A percentile compares a stretch with the other conserved stretches of the same genome.
Conservation (phyloP, 2,329 filamentous ascomycete species). For the Pyrenophora teres region DNA sequence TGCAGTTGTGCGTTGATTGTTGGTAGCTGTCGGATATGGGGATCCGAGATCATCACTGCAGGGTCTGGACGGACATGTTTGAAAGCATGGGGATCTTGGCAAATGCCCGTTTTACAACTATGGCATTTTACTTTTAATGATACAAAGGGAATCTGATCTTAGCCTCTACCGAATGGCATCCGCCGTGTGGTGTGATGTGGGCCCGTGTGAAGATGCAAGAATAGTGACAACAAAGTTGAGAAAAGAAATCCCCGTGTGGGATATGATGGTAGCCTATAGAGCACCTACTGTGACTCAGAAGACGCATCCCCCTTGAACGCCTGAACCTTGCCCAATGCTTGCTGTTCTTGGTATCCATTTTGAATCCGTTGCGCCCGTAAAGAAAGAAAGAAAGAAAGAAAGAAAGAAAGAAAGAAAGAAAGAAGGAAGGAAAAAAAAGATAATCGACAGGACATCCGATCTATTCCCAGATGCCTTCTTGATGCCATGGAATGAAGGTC, state of each 20-base stretch:
- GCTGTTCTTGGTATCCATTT: background rate
- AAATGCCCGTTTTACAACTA: too few species aligned
- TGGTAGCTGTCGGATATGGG: background rate
- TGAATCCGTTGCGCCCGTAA: background rate
- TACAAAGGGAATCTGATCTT: background rate
- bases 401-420: background rate
- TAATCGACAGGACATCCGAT: too few species aligned
- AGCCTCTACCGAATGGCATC: too few species aligned
- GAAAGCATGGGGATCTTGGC: background rate
- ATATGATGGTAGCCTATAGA: background rate
- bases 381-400: background rate
- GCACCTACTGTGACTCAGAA: too few species aligned
- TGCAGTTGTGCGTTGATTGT: too few species aligned
- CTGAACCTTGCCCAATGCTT: slow-evolving; percentile 1
- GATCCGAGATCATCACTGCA: slow-evolving; percentile 2
- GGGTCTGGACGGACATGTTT: background rate
- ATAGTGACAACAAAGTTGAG: background rate
- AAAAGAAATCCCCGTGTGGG: background rate
- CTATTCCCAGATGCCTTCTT: too few species aligned
- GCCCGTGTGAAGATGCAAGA: background rate
- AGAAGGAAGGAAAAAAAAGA: background rate
- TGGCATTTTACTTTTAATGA: background rate
- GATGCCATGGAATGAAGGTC: background rate
- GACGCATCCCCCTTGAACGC: background rate
- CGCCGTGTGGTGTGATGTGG: too few species aligned